Evolutionary conservation across 2,329 filamentous ascomycete genomes (phyloP), one percentile per base, ranked within the genome.

Genomic region (Rutstroemia sp.): DNA sequence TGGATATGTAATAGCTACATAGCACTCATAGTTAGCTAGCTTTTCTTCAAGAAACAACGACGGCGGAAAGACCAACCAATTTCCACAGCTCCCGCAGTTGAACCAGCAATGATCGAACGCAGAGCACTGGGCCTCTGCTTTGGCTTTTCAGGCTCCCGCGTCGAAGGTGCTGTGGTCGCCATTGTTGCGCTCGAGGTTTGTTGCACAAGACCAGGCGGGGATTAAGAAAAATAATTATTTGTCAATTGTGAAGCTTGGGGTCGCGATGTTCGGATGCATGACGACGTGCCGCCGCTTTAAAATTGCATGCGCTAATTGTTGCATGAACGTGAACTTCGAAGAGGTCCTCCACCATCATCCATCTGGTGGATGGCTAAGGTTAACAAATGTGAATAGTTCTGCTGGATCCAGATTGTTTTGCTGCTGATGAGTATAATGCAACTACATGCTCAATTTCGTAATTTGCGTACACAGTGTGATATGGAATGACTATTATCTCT

Each of bases 81-180:
- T 75, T 99, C 92, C 63, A 97, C 82, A 54, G 92, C 94, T 67
- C 94, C 94, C 54, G 92, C 94, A n/a, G 88, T 88, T 56, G 90
- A 89, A 61, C 94, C 94, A 56, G 94, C 94, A 65, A 97, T 78
- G 66, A 97, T 89, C 58, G 91, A 96, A 64, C 94, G 88, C 70
- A 96, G 73, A 49, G 88, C 82, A 68, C 88, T 96, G 48, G 92
- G 89, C 73, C 71, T 63, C 46, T 70, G 70, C 69, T 78, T 79
- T 61, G 59, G 59, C 57, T 75, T 76, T 55, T 70, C 66, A 4
- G 55, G 50, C 38, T 23, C 44, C n/a, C 38, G 48, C 8, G 57
- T 39, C 34, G 48, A 14, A 23, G 42, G 42, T 23, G 42, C 12
- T 46, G 42, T 21, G 48, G 23, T 9, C 39, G 40, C 14, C 45